phyloP scores from a whole-genome alignment of 2,329 filamentous ascomycete genomes.

The Aureobasidium melanogenum region DNA sequence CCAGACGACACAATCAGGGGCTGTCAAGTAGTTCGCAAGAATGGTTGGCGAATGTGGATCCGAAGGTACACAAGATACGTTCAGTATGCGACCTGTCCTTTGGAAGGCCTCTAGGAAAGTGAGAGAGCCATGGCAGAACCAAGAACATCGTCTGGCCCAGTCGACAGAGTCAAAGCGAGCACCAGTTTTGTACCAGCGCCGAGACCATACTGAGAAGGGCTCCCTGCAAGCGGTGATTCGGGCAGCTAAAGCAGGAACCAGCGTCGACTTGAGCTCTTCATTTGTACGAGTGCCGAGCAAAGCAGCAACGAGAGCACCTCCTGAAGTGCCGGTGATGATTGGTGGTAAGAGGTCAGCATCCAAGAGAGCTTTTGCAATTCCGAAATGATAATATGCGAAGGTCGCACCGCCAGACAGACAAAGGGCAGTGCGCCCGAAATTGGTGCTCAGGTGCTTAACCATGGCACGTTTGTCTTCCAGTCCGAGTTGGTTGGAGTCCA shows the following conservation, averaged over 20 bases:
- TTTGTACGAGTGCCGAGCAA: slow-evolving; percentile 84
- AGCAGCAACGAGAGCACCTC: slow-evolving; percentile 81
- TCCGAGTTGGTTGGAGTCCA: slow-evolving; percentile 57
- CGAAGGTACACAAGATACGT: slow-evolving; percentile 90
- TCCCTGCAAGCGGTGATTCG: slow-evolving; percentile 83
- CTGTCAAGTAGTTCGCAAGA: slow-evolving; percentile 88
- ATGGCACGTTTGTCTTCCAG: slow-evolving; percentile 67
- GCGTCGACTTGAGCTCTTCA: slow-evolving; percentile 74
- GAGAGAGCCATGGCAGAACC: slow-evolving; percentile 86
- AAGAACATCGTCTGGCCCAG: slow-evolving; percentile 76
- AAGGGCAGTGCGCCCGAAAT: slow-evolving; percentile 84
- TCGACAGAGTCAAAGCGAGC: slow-evolving; percentile 89
- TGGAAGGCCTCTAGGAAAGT: slow-evolving; percentile 94
- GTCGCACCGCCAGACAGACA: slow-evolving; percentile 89
- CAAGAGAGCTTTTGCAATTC: slow-evolving; percentile 79
- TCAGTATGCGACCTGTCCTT: slow-evolving; percentile 85
- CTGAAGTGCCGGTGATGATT: slow-evolving; percentile 93
- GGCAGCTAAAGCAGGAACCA: slow-evolving; percentile 78
- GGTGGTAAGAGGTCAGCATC: slow-evolving; percentile 80
- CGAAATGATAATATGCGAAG: slow-evolving; percentile 96
- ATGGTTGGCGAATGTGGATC: slow-evolving; percentile 91
- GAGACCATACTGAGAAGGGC: slow-evolving; percentile 63
- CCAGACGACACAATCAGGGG: slow-evolving; percentile 97
- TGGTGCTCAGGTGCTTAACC: slow-evolving; percentile 82
- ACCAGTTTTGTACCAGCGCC: slow-evolving; percentile 84